phyloP scores from a whole-genome alignment of 495 filamentous ascomycete genomes.

The Pseudomonodictys pantanalensis region DNA sequence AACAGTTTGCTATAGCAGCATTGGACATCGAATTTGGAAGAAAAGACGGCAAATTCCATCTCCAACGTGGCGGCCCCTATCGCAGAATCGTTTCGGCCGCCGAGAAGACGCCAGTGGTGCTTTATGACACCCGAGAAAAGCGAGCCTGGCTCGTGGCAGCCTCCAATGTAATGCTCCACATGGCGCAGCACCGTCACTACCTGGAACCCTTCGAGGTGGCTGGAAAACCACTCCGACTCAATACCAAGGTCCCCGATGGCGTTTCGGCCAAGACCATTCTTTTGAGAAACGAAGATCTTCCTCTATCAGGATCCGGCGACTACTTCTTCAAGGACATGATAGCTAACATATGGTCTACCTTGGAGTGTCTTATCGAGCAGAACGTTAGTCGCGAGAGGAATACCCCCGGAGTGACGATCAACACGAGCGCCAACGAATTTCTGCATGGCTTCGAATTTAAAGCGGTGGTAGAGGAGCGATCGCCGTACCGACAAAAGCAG shows the following conservation, averaged over 20 bases:
- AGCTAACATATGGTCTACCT: constrained; percentile 30
- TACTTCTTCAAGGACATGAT: constrained; percentile 32
- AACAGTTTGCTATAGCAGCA: constrained; percentile 12
- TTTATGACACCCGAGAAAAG: constrained; percentile 27
- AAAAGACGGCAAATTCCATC: constrained; percentile 31
- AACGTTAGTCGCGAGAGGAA: constrained; percentile 8
- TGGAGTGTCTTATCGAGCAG: constrained; percentile 32
- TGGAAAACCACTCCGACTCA: constrained; percentile 7
- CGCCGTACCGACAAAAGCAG: constrained; percentile 17
- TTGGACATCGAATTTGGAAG: constrained; percentile 28
- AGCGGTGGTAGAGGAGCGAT: constrained; percentile 28
- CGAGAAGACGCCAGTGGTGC: constrained; percentile 22
- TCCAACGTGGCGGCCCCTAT: constrained; percentile 21
- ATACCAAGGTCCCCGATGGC: background rate
- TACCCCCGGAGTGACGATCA: constrained; percentile 10
- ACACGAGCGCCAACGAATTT: background rate
- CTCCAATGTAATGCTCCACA: constrained; percentile 31
- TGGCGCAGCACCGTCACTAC: constrained; percentile 20
- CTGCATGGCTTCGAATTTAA: constrained; percentile 32
- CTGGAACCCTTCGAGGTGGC: constrained; percentile 14
- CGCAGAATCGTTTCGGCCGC: constrained; percentile 20
- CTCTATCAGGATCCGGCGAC: constrained; percentile 2
- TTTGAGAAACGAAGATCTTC: background rate
- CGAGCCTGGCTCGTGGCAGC: constrained; percentile 33
- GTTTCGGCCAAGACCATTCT: background rate